Conservation (phyloP, 345 rosid genomes). For the Syzygium jambos region DNA sequence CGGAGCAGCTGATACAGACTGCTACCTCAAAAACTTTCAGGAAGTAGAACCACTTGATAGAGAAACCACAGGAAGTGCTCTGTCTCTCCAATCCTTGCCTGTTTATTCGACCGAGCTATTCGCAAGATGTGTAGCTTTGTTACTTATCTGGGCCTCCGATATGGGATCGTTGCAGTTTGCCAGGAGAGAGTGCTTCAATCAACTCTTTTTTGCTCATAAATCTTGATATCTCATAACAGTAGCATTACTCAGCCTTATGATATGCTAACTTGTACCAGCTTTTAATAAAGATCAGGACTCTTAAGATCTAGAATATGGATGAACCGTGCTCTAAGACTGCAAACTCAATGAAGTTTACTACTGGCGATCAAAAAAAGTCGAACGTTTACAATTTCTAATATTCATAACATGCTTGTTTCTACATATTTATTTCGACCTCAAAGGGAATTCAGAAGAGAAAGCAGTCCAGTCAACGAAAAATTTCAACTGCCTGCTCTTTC, state of each 20-base stretch:
- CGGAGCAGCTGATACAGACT: background rate
- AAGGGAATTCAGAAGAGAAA: background rate
- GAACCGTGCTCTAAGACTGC: background rate
- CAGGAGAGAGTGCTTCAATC: background rate
- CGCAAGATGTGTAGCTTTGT: background rate
- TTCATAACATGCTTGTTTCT: background rate
- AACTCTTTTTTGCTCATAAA: background rate
- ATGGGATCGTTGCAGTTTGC: background rate
- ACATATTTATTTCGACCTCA: background rate
- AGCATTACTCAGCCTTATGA: background rate
- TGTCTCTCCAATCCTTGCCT: background rate
- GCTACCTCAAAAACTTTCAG: background rate
- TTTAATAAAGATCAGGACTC: background rate
- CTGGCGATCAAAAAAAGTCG: background rate
- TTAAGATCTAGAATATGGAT: background rate
- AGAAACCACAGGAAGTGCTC: background rate
- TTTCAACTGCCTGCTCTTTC: background rate
- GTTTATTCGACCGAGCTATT: background rate
- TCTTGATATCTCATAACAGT: background rate
- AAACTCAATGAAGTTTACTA: background rate
- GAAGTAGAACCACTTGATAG: background rate
- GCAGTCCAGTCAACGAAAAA: background rate
- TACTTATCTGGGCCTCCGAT: background rate
- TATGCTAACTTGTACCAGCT: background rate
- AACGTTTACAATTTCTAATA: background rate